Evolutionary conservation across 148 eudicot genomes (phyloP).

Genomic region (Vaccinium vitisidaea): DNA sequence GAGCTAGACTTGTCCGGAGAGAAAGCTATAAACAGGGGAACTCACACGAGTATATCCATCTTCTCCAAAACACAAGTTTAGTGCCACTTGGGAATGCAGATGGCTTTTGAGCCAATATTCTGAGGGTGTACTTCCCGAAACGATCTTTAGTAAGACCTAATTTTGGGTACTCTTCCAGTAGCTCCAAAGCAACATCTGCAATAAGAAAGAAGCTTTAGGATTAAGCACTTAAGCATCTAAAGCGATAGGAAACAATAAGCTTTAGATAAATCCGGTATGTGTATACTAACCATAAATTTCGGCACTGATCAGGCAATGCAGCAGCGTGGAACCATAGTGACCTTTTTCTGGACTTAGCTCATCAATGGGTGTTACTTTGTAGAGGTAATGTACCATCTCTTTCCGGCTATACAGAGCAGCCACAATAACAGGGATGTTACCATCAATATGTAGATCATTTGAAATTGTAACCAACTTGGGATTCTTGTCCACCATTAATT

Average conservation of each 20-base stretch:
- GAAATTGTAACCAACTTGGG: neutral
- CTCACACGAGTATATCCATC: conserved; percentile 1
- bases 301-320: conserved; percentile 7
- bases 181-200: neutral
- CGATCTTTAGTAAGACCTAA: conserved; percentile 3
- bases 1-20: neutral
- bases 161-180: neutral
- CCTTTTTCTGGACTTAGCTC: conserved; percentile 6
- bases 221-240: neutral
- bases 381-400: neutral
- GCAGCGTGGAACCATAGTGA: neutral
- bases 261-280: neutral
- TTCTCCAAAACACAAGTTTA: neutral
- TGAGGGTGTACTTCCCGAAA: neutral
- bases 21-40: neutral
- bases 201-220: neutral
- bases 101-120: conserved; percentile 3
- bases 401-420: neutral
- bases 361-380: neutral
- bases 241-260: neutral
- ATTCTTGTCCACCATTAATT: neutral
- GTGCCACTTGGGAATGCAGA: conserved; percentile 1
- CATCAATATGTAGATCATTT: neutral
- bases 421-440: neutral
- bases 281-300: neutral